phyloP scores from a whole-genome alignment of 2,329 filamentous ascomycete genomes.

The Ceratocystis variospora region DNA sequence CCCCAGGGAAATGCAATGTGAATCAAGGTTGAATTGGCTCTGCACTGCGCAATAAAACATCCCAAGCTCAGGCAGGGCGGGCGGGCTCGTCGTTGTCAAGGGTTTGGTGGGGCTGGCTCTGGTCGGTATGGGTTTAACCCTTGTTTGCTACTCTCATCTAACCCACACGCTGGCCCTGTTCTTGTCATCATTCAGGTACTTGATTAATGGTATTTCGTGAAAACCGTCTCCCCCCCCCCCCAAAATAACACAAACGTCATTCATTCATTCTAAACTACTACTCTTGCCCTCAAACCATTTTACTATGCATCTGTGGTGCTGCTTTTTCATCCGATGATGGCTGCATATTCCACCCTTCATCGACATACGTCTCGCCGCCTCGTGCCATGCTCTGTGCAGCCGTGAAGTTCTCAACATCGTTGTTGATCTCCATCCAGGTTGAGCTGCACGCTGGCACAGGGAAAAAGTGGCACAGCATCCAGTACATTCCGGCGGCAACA shows the following conservation, averaged over 20 bases:
- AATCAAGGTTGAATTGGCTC: no score
- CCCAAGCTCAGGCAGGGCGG: no score
- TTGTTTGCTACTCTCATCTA: no score
- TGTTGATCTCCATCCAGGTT: constrained; percentile 63
- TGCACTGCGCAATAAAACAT: no score
- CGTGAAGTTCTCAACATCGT: constrained; percentile 42
- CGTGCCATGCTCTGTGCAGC: constrained; percentile 30
- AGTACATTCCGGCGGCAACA: constrained; percentile 55
- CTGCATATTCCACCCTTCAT: constrained; percentile 24
- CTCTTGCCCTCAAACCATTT: background rate
- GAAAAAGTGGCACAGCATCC: constrained; percentile 49
- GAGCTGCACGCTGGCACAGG: constrained; percentile 64
- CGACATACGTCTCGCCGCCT: constrained; percentile 29
- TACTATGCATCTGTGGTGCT: background rate
- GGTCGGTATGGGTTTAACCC: no score
- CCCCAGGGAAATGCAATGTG: background rate
- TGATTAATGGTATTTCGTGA: background rate
- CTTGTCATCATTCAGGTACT: background rate
- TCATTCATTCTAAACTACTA: no score
- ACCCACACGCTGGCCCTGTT: no score
- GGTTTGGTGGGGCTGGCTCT: no score
- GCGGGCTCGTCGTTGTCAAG: no score
- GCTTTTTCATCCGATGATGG: constrained; percentile 18
- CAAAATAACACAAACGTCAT: background rate
- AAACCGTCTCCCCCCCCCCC: background rate